Evolutionary conservation across 306 rosid genomes (phyloP).

Genomic region (Rosa chinensis): DNA sequence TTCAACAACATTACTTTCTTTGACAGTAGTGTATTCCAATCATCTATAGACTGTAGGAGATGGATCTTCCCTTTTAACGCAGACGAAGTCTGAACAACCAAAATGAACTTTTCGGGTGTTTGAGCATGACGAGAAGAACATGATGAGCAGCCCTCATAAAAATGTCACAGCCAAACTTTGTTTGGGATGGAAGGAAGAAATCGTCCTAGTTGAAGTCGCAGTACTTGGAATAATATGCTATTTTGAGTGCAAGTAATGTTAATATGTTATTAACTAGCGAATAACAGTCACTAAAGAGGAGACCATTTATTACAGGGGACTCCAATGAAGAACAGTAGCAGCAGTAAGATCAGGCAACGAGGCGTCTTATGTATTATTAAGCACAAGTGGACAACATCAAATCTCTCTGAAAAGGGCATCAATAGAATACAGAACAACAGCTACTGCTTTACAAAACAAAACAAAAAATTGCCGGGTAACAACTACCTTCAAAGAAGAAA

Average conservation of each 20-base stretch:
- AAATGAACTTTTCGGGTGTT: not conserved
- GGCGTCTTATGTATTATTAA: not conserved
- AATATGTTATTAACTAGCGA: not conserved
- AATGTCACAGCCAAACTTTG: not conserved
- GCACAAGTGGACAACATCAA: not conserved
- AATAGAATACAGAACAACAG: not conserved
- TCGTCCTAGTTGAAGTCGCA: not conserved
- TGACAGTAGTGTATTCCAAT: not conserved
- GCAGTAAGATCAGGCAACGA: not conserved
- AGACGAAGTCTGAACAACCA: not conserved
- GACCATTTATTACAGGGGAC: not conserved
- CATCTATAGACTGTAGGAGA: not conserved
- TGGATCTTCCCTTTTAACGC: not conserved
- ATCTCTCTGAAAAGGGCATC: not conserved
- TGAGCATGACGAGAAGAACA: not conserved
- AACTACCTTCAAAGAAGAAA: not conserved
- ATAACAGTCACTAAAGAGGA: not conserved
- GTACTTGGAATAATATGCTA: not conserved
- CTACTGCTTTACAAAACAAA: not conserved
- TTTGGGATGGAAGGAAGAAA: not conserved
- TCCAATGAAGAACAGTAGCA: not conserved
- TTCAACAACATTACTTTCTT: not conserved
- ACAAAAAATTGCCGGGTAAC: not conserved
- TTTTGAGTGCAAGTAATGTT: not conserved
- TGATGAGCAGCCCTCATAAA: not conserved